phyloP scores from a whole-genome alignment of 2,329 filamentous ascomycete species.

The Alternaria burnsii region DNA sequence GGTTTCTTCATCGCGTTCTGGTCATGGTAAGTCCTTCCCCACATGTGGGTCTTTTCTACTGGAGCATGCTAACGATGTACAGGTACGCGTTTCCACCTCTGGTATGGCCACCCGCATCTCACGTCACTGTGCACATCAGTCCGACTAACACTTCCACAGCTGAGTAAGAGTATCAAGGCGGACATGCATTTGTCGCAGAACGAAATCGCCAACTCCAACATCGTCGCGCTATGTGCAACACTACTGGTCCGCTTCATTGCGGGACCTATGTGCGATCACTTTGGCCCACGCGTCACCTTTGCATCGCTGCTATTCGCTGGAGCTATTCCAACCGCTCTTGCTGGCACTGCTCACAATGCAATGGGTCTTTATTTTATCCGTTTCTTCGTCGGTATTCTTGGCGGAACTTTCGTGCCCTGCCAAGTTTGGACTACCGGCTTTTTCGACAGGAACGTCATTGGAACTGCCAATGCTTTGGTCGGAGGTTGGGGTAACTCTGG shows the following conservation, averaged over 20 bases:
- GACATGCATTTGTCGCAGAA: slow-evolving; percentile 75
- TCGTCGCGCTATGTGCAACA: slow-evolving; percentile 71
- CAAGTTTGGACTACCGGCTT: slow-evolving; percentile 94
- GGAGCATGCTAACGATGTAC: slow-evolving; percentile 30
- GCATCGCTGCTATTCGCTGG: slow-evolving; percentile 79
- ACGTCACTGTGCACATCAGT: slow-evolving; percentile 8
- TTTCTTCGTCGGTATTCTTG: slow-evolving; percentile 83
- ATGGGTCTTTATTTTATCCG: slow-evolving; percentile 74
- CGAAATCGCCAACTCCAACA: slow-evolving; percentile 89
- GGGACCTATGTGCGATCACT: slow-evolving; percentile 85
- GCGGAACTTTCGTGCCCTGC: slow-evolving; percentile 82
- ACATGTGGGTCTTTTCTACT: slow-evolving; percentile 3
- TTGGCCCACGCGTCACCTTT: slow-evolving; percentile 82
- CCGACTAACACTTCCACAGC: slow-evolving; percentile 55
- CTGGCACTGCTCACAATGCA: slow-evolving; percentile 75
- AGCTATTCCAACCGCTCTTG: slow-evolving; percentile 81
- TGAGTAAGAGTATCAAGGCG: slow-evolving; percentile 72
- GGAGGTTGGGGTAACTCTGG: slow-evolving; percentile 88
- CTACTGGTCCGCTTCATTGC: slow-evolving; percentile 79
- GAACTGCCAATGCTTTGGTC: slow-evolving; percentile 84
- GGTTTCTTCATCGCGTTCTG: slow-evolving; percentile 89
- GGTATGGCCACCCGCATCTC: slow-evolving; percentile 55
- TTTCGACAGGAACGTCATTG: slow-evolving; percentile 91
- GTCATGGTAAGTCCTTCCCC: slow-evolving; percentile 66
- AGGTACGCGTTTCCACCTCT: slow-evolving; percentile 90